Evolutionary conservation across 139 green algal species (phyloP), one percentile per base, ranked within the genome.

Genomic region (Chlorella vulgaris): DNA sequence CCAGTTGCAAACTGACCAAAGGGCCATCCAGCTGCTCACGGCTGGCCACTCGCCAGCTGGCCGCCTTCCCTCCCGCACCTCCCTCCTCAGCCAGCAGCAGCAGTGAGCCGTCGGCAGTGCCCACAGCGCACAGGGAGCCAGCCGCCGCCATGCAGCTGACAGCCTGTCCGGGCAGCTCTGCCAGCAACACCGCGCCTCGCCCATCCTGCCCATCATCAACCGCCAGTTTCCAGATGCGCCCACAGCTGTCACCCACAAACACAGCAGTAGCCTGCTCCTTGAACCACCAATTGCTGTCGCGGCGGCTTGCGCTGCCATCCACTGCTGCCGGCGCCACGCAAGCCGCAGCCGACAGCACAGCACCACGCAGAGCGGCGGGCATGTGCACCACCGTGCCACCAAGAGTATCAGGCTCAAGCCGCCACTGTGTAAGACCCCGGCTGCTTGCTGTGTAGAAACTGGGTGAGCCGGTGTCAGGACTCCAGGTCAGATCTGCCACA

Each of bases 391-490:
- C 31, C 1, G 70, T 76, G 75, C 90, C 82, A 65, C 83, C 74
- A 60, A 92, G 70, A 43, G 78, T 75, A n/a, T 74, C 85, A n/a
- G 74, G 71, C 29, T 84, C 75, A 66, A 93, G 83, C 40, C 65
- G 85, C 90, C 90, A 94, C 47, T 87, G 76, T 77, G 87, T 43
- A 58, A 90, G 80, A 4, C 86, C 89, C 33, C 85, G 84, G 43
- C 61, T 60, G 33, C 84, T 78, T 4, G 82, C 83, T 18, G 81
- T 93, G 58, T 89, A 80, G 51, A 91, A 92, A 13, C 62, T 81
- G 51, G 89, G 85, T 61, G 83, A 51, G 4, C 40, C 29, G 8
- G 47, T 31, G 1, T 31, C 71, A 0, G 69, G 40, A 31, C 67
- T 79, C 90, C 90, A 93, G 21, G 76, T 78, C 8, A 84, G 50